Base-by-base conservation (phyloP, 2,329 filamentous ascomycete species). In the Trichophyton benhamiae region DNA sequence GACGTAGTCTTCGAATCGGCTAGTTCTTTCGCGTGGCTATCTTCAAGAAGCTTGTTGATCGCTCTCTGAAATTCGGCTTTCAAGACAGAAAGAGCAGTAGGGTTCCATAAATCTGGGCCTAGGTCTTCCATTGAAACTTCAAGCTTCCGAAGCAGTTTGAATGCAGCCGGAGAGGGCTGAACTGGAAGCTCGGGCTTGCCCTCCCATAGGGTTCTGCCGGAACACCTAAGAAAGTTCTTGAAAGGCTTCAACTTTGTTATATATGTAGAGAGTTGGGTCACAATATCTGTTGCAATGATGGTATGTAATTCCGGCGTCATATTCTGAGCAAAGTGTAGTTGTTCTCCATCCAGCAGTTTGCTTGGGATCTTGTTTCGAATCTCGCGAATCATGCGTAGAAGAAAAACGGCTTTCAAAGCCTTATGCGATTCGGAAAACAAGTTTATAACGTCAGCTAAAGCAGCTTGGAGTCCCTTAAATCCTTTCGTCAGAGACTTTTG, bases 101-200 rank as follows among this genome's bases (percentile, higher is more conserved):
- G 80, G 60, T 86, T 91, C 91, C 91, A 97, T 2, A 96, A 73
- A 71, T 96, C 92, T 53, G 82, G 78, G 0, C 91, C 91, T 2
- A 82, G 77, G 11, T 80, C 77, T 2, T 81, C 81, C 89, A 96
- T 95, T 3, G 80, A 77, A 55, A 77, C 75, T 3, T 83, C 82
- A 30, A 95, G 70, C 52, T 79, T 79, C 25, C 84, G 83, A 57
- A 96, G 69, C 60, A 95, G 85, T 63, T 81, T 82, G 69, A 95
- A 95, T 0, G 84, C 78, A 20, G 80, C 79, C 0, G 89, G 85
- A 0, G 89, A 92, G 0, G 90, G 90, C 68, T 94, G 89, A 4
- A 84, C 80, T 0, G 92, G 92, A 48, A 96, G 72, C 27, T 83
- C 78, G 0, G 88, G 88, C 42, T 83, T 78, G 0, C 88, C 88